Evolutionary conservation across 2,329 filamentous ascomycete species (phyloP), one percentile per base, ranked within the genome.

Genomic region (Pseudogymnoascus sp.): DNA sequence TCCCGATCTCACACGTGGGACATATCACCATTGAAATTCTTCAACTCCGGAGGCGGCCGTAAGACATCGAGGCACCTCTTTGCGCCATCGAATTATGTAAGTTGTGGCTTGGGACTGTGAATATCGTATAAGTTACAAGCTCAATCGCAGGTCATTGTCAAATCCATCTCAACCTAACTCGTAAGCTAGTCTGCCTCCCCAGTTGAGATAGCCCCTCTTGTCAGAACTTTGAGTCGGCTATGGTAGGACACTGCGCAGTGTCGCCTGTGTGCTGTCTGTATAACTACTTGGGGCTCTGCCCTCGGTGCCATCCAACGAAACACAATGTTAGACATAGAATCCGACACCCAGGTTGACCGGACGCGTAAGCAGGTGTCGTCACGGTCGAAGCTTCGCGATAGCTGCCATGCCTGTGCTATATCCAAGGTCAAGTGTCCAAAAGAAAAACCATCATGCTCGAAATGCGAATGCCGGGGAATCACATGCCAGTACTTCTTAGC

Each of bases 341-440:
- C 50, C n/a, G 28, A 33, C 28, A 57, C 10, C 3, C 28, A 57
- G 15, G 50, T 33, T 33, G 17, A 33, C 11, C 28, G 17, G 17
- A 33, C 50, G 50, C 50, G 50, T 57, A 57, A 57, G 10, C 50
- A 57, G n/a, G 11, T n/a, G 21, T 57, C 28, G 11, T 57, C 26
- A 19, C 50, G n/a, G 35, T 64, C 69, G 36, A 74, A 74, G 62
- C 64, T 76, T 28, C 72, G 75, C 31, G 72, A 75, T 50, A 76
- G 74, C 63, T 77, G 75, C 65, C 69, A 74, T n/a, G 68, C 70
- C 40, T 76, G 75, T 66, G 73, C 74, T 4, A 64, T 65, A 15
- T 75, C 75, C 19, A 76, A 77, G 67, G 67, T 77, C 50, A 72
- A 71, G 67, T 74, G 74, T 64, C 59, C 64, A 63, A 72, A 74